Percentiles rank a stretch among this genome's conserved stretches.
Conservation (phyloP, 2,329 filamentous ascomycete species). For the Trichoderma brevicompactum region DNA sequence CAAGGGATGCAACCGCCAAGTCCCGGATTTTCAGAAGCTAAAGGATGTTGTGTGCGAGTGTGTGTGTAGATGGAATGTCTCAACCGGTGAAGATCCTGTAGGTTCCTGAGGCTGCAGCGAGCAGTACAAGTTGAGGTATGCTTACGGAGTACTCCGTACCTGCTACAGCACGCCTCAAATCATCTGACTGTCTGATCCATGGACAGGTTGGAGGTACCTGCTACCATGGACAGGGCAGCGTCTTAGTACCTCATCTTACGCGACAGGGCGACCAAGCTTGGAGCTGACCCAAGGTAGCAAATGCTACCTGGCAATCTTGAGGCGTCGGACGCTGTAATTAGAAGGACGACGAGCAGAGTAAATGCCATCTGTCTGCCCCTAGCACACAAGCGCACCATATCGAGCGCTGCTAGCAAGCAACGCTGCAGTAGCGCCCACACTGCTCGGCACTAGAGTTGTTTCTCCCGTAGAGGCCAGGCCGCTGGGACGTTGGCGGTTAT, state of each 20-base stretch:
- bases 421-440: conserved; percentile 14
- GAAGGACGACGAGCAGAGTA: neutral
- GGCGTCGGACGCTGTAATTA: neutral
- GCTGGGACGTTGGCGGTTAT: neutral
- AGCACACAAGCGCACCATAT: neutral
- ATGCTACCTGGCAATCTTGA: no score
- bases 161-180: no score
- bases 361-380: neutral
- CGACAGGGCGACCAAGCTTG: no score
- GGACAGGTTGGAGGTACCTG: neutral
- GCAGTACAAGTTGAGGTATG: no score
- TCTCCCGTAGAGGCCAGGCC: neutral
- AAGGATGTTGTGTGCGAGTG: no score
- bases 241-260: neutral
- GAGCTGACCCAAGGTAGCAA: no score
- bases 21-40: conserved; percentile 12
- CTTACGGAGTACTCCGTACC: no score
- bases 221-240: conserved; percentile 1
- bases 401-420: conserved; percentile 2
- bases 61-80: neutral
- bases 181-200: no score
- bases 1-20: conserved; percentile 1
- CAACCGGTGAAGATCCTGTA: conserved; percentile 1
- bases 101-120: neutral
- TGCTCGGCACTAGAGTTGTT: neutral